A percentile compares a stretch with the other conserved stretches of the same genome.
Conservation (phyloP, 1,284 basidiomycete species). For the Volvariella volvacea region DNA sequence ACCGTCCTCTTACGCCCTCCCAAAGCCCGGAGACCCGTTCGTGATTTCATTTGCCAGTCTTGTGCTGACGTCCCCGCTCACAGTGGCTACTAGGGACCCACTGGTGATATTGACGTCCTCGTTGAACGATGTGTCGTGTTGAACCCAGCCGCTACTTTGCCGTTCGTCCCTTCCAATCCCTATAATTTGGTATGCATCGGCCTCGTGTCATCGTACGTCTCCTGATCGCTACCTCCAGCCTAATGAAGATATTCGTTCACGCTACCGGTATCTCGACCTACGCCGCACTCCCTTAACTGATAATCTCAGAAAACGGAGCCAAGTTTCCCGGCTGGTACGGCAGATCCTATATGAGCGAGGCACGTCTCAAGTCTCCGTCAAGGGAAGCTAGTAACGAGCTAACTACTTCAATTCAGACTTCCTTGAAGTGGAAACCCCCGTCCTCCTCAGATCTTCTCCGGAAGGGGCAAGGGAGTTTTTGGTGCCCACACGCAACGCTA, state of each 20-base stretch:
- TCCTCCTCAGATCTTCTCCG: constrained; percentile 88
- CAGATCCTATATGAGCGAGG: constrained; percentile 71
- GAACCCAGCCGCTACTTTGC: constrained; percentile 72
- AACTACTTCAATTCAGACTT: constrained; percentile 50
- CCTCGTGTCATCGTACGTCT: constrained; percentile 7
- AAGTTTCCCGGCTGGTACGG: constrained; percentile 74
- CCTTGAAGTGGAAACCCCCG: constrained; percentile 88
- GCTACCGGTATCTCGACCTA: constrained; percentile 86
- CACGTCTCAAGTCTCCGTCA: constrained; percentile 20
- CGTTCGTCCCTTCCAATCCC: constrained; percentile 76
- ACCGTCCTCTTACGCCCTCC: constrained; percentile 58
- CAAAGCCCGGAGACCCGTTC: constrained; percentile 50
- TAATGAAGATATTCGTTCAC: constrained; percentile 80
- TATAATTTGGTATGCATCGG: constrained; percentile 57
- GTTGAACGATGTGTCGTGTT: constrained; percentile 68
- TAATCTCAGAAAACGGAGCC: constrained; percentile 77
- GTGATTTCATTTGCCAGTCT: constrained; percentile 20
- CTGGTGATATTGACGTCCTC: constrained; percentile 77
- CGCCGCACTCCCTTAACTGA: constrained; percentile 65
- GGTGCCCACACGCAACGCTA: constrained; percentile 69
- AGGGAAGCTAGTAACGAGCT: constrained; percentile 6
- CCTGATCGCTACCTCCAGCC: constrained; percentile 38
- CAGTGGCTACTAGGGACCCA: constrained; percentile 35
- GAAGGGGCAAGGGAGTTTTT: constrained; percentile 95
- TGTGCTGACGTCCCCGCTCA: constrained; percentile 15